Percentiles rank a stretch among this genome's conserved stretches.
phyloP scores from a whole-genome alignment of 345 rosid genomes.

The Camelina hispida region DNA sequence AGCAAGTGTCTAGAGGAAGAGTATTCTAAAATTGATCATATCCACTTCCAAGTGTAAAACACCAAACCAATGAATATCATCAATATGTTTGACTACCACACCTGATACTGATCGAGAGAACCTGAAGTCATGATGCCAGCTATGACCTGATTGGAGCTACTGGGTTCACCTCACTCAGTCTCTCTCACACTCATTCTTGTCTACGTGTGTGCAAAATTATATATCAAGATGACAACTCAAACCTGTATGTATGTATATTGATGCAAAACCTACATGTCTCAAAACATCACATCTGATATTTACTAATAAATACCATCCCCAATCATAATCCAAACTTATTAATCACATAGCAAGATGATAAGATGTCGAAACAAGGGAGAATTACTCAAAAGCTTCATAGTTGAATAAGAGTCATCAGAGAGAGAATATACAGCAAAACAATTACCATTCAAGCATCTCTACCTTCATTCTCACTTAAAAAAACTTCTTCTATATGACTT shows the following conservation, averaged over 20 bases:
- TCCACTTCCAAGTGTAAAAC: background rate
- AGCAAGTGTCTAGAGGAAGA: background rate
- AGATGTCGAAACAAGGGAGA: background rate
- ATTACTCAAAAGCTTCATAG: slow-evolving; percentile 23
- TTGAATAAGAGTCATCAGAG: slow-evolving; percentile 26
- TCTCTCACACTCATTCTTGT: too few species aligned
- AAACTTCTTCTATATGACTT: slow-evolving; percentile 10
- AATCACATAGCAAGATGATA: background rate
- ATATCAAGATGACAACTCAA: too few species aligned
- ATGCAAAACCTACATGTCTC: too few species aligned
- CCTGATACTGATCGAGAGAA: slow-evolving; percentile 45
- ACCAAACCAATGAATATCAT: slow-evolving; percentile 2
- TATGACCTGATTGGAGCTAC: too few species aligned
- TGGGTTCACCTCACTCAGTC: too few species aligned
- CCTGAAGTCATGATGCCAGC: too few species aligned
- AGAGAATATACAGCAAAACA: slow-evolving; percentile 38
- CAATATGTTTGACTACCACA: slow-evolving; percentile 27
- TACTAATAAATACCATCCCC: too few species aligned
- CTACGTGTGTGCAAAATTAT: too few species aligned
- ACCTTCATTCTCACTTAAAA: slow-evolving; percentile 11
- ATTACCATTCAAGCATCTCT: slow-evolving; percentile 14
- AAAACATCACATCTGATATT: too few species aligned
- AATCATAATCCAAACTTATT: background rate
- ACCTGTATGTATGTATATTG: too few species aligned
- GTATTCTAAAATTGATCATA: slow-evolving; percentile 9